Evolutionary conservation across 495 filamentous ascomycete species (phyloP), one percentile per base, ranked within the genome.

Genomic region (Neurospora tetraspora): DNA sequence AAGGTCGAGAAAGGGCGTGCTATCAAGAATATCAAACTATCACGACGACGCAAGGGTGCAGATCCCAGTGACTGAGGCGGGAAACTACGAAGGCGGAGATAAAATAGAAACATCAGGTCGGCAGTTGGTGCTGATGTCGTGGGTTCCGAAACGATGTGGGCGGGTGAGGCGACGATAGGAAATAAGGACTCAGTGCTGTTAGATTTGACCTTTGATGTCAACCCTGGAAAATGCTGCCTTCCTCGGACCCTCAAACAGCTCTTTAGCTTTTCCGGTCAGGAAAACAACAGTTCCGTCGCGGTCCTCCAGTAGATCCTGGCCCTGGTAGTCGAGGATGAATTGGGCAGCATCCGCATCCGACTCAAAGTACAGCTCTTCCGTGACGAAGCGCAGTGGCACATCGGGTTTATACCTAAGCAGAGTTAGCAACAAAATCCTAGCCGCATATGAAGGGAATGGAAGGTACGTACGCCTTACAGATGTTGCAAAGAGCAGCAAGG

Each of bases 161-260:
- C 27, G 12, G 12, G 12, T 65, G 53, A 34, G 53, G 53, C 31
- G 53, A 34, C 53, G 53, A 65, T 65, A 65, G 27, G 53, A 65
- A 65, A 65, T 65, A 36, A 65, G 53, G 27, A 65, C 53, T 31
- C 53, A 18, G 53, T 31, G 53, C 53, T 38, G 71, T 92, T 88
- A 97, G 76, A 97, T 94, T 81, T 98, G 95, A 77, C 96, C 95
- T 84, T 98, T 98, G 83, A 97, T 96, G 82, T 98, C 95, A 84
- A 98, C 90, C 77, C 90, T 90, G 76, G 88, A 85, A 81, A 97
- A 94, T 69, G 95, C 94, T 72, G 86, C 85, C 43, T 81, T 78
- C 76, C 90, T 91, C 59, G 91, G 87, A 53, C 80, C 77, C 78
- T 97, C 94, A 83, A 98, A 97, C 9, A 90, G 80, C 61, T 78